Conservation (phyloP, 768 basidiomycete genomes). For the Hemileccinum rubropunctum region DNA sequence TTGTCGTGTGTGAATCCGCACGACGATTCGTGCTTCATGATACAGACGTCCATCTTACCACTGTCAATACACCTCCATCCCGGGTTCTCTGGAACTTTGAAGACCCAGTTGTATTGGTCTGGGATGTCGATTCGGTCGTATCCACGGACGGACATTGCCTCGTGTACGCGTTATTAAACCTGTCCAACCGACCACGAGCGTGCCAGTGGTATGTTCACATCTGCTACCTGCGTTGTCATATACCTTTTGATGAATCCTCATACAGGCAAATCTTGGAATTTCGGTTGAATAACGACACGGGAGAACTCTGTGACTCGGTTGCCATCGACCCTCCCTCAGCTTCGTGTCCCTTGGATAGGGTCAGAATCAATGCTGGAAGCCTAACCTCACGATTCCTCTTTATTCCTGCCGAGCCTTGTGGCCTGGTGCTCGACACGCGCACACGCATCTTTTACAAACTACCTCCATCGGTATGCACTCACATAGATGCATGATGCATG, state of each 20-base stretch:
- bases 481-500: too few species aligned
- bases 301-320: neutral
- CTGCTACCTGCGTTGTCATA: too few species aligned
- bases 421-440: neutral
- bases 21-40: slow-evolving; percentile 2
- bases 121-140: neutral
- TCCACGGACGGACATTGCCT: neutral
- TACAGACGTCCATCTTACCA: neutral
- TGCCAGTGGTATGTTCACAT: neutral
- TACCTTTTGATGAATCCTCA: too few species aligned
- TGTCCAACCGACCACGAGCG: neutral
- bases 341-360: accelerated
- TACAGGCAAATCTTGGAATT: slow-evolving; percentile 1
- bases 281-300: neutral
- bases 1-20: neutral
- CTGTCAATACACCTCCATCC: neutral
- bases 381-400: neutral
- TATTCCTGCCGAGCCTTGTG: accelerated
- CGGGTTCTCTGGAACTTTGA: neutral
- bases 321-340: neutral
- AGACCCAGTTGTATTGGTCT: neutral
- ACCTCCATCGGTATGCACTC: neutral
- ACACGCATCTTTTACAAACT: neutral
- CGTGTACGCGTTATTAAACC: neutral
- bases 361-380: neutral